A percentile compares a stretch with the other conserved stretches of the same genome.
Evolutionary conservation across 179 eudicot species (phyloP).

Genomic region (Patellifolia procumbens): DNA sequence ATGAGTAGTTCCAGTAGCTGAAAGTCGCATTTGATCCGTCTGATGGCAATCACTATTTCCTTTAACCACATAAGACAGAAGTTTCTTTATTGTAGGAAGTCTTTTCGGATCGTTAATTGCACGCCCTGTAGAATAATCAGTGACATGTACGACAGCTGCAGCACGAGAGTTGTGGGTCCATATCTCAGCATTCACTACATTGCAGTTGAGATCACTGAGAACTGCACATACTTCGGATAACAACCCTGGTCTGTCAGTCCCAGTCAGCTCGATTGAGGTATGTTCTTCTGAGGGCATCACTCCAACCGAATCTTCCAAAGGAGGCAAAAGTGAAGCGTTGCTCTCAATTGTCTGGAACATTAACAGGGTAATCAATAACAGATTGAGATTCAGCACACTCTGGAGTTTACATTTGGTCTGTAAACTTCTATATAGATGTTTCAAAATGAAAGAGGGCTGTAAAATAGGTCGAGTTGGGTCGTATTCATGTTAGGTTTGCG

Average conservation of each 20-base stretch:
- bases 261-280: constrained; percentile 80
- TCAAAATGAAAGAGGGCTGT: too few species aligned
- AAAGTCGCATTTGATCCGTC: constrained; percentile 60
- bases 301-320: constrained; percentile 58
- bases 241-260: constrained; percentile 87
- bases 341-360: constrained; percentile 72
- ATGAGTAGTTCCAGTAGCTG: constrained; percentile 60
- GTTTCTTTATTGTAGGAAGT: constrained; percentile 52
- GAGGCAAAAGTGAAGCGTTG: constrained; percentile 43
- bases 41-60: constrained; percentile 59
- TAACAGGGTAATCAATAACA: constrained; percentile 4
- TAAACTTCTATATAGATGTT: background rate
- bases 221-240: constrained; percentile 85
- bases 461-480: too few species aligned
- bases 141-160: constrained; percentile 77
- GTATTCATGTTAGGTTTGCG: too few species aligned
- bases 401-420: background rate
- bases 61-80: constrained; percentile 62
- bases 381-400: background rate
- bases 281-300: constrained; percentile 70
- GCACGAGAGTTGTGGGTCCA: constrained; percentile 91
- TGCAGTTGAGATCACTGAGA: constrained; percentile 67
- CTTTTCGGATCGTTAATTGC: constrained; percentile 67
- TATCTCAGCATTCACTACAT: constrained; percentile 79
- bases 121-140: constrained; percentile 49